These are phyloP conservation scores for Rhizopogon salebrosus DNA, from an alignment of 768 basidiomycete genomes.

Conservation along the genomic window DNA sequence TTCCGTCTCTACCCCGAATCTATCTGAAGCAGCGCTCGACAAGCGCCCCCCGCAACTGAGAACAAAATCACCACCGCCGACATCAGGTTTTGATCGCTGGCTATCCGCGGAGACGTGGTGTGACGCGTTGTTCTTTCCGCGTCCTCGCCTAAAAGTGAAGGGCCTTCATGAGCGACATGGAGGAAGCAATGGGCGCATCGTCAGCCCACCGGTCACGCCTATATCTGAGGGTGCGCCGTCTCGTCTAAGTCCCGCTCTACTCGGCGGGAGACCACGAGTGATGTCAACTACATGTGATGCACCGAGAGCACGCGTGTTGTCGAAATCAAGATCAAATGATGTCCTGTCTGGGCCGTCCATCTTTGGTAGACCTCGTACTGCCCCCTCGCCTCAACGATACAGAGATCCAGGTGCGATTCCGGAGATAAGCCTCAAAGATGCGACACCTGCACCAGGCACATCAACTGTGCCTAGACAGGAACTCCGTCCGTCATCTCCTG, in stretches of 20 bases:
- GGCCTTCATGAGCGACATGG: slow-evolving; percentile 19
- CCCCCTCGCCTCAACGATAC: not conserved
- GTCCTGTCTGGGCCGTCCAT: slow-evolving; percentile 7
- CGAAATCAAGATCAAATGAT: slow-evolving; percentile 21
- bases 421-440: not conserved
- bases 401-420: not conserved
- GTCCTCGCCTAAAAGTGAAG: slow-evolving; percentile 61
- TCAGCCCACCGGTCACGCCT: slow-evolving; percentile 49
- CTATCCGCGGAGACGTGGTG: slow-evolving; percentile 77
- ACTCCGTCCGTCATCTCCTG: slow-evolving; percentile 51
- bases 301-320: slow-evolving; percentile 1
- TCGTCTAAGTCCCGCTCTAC: not conserved
- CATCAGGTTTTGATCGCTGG: slow-evolving; percentile 54
- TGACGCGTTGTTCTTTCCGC: slow-evolving; percentile 72
- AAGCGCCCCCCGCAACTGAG: slow-evolving; percentile 6
- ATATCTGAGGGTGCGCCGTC: slow-evolving; percentile 19
- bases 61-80: slow-evolving; percentile 17
- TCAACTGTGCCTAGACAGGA: slow-evolving; percentile 37
- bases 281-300: slow-evolving; percentile 8
- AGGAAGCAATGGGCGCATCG: slow-evolving; percentile 27
- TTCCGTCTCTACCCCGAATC: slow-evolving; percentile 64
- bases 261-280: slow-evolving; percentile 16
- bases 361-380: slow-evolving; percentile 1
- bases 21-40: slow-evolving; percentile 28
- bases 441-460: not conserved